These are phyloP conservation scores for Solanum pinnatisectum DNA, from an alignment of 257 asterid species.

Conservation along the genomic window DNA sequence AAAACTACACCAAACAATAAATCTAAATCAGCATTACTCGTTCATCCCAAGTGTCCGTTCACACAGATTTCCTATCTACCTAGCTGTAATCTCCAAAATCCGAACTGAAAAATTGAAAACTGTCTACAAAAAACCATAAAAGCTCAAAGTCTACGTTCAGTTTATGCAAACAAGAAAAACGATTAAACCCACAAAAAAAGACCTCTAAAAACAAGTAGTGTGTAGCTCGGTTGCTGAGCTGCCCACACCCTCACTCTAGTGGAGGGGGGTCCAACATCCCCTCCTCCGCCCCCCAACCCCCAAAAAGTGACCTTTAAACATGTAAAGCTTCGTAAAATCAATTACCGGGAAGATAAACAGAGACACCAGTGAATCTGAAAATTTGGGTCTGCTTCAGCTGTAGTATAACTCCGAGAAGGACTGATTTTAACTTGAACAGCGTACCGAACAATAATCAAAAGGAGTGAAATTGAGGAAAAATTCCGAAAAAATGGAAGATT, in stretches of 20 bases:
- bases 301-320: background rate
- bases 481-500: background rate
- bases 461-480: background rate
- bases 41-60: background rate
- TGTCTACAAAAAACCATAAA: background rate
- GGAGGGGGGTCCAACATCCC: background rate
- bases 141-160: background rate
- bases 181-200: background rate
- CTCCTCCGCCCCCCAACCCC: background rate
- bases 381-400: constrained; percentile 24
- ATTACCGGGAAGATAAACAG: constrained; percentile 11
- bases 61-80: background rate
- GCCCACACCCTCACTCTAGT: background rate
- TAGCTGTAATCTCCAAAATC: background rate
- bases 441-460: background rate
- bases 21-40: background rate
- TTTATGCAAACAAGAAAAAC: background rate
- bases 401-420: constrained; percentile 6
- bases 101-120: background rate
- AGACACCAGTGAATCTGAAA: constrained; percentile 7
- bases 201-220: background rate
- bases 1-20: background rate
- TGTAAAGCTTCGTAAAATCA: background rate
- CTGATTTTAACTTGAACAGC: background rate
- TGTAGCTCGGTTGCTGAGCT: background rate